phyloP scores from a whole-genome alignment of 805 yeast genomes.

The Cyberlindnera petersonii region DNA sequence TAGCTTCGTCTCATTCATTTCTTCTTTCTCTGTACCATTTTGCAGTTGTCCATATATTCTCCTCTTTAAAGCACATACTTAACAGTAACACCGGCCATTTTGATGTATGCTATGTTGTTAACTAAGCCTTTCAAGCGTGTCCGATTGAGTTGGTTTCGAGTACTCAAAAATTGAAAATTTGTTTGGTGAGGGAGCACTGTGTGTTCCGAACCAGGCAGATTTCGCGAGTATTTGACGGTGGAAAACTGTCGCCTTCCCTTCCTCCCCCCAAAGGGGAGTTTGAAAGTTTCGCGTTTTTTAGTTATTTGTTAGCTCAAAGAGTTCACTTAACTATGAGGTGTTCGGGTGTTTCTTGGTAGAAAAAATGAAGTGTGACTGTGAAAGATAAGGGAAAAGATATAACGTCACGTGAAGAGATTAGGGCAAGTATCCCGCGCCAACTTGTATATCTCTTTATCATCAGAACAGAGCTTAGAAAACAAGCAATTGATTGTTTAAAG shows the following conservation, averaged over 20 bases:
- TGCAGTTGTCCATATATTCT: background rate
- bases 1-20: background rate
- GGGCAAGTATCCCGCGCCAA: slow-evolving; percentile 2
- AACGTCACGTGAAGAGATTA: slow-evolving; percentile 5
- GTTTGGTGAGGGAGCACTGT: slow-evolving; percentile 13
- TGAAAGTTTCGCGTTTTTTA: no score
- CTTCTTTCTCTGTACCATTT: background rate
- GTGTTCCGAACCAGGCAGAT: slow-evolving; percentile 12
- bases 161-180: slow-evolving; percentile 15
- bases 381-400: slow-evolving; percentile 4
- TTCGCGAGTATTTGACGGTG: no score
- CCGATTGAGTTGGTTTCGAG: slow-evolving; percentile 11
- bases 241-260: no score
- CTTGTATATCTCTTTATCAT: background rate
- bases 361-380: slow-evolving; percentile 1
- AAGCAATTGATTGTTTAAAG: no score
- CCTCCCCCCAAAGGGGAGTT: no score
- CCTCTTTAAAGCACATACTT: slow-evolving; percentile 73
- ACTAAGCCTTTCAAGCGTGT: slow-evolving; percentile 23
- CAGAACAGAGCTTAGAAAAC: background rate
- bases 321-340: slow-evolving; percentile 7
- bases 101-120: slow-evolving; percentile 16
- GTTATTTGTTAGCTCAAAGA: no score
- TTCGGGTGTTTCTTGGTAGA: slow-evolving; percentile 6
- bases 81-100: slow-evolving; percentile 97